A percentile compares a stretch with the other conserved stretches of the same genome.
Evolutionary conservation across 306 rosid genomes (phyloP).

Genomic region (Arachis stenosperma): DNA sequence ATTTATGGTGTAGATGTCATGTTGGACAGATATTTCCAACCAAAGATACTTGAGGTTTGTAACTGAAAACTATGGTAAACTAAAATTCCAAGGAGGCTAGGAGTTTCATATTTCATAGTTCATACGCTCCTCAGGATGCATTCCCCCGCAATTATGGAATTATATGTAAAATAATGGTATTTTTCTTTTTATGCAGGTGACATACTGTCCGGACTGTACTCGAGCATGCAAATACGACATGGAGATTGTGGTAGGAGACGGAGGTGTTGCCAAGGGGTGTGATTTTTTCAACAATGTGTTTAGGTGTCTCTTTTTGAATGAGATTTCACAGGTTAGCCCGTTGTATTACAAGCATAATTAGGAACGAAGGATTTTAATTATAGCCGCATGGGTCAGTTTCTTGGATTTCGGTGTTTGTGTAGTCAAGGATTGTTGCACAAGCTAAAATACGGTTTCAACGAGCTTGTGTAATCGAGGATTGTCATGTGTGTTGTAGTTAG

Average conservation of each 20-base stretch:
- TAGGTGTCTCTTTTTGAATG: slow-evolving; percentile 80
- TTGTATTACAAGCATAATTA: slow-evolving; percentile 40
- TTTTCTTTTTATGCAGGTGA: slow-evolving; percentile 59
- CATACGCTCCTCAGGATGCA: background rate
- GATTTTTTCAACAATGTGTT: slow-evolving; percentile 81
- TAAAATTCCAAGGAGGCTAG: too few species aligned
- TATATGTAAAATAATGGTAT: slow-evolving; percentile 7
- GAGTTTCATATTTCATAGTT: too few species aligned
- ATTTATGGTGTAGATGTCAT: slow-evolving; percentile 94
- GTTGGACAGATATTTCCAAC: slow-evolving; percentile 77
- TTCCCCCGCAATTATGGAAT: slow-evolving; percentile 7
- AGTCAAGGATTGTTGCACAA: too few species aligned
- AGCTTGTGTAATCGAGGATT: too few species aligned
- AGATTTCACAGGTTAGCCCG: slow-evolving; percentile 66
- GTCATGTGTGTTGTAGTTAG: too few species aligned
- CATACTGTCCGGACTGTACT: slow-evolving; percentile 94
- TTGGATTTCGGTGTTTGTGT: background rate
- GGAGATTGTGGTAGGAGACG: slow-evolving; percentile 57
- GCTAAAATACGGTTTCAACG: too few species aligned
- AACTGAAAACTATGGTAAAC: background rate
- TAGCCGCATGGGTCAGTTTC: background rate
- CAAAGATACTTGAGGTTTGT: slow-evolving; percentile 89
- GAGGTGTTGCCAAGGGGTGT: slow-evolving; percentile 52
- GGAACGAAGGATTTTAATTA: background rate
- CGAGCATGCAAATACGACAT: slow-evolving; percentile 89